phyloP scores from a whole-genome alignment of 2,329 filamentous ascomycete species.

The Grosmannia huntii region DNA sequence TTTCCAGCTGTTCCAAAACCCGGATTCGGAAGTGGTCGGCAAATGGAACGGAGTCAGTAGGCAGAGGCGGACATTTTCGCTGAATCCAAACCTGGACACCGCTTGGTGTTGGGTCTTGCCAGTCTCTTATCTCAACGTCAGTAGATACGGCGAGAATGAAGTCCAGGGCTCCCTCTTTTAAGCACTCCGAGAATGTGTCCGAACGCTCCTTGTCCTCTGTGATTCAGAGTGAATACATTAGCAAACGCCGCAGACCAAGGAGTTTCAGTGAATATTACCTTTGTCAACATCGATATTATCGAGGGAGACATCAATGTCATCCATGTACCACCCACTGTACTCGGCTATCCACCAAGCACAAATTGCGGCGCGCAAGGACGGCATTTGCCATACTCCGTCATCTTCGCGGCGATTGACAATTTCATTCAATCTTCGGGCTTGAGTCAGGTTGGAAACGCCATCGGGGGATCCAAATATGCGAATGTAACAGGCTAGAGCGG shows the following conservation, averaged over 20 bases:
- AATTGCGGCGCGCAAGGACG: slow-evolving; percentile 66
- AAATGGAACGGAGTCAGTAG: slow-evolving; percentile 55
- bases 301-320: slow-evolving; percentile 49
- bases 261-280: slow-evolving; percentile 20
- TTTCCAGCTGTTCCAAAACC: slow-evolving; percentile 71
- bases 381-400: slow-evolving; percentile 56
- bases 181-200: slow-evolving; percentile 58
- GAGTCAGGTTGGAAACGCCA: slow-evolving; percentile 50
- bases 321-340: slow-evolving; percentile 81
- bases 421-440: slow-evolving; percentile 58
- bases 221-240: neutral
- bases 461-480: slow-evolving; percentile 68
- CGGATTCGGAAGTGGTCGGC: slow-evolving; percentile 58
- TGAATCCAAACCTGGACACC: slow-evolving; percentile 75
- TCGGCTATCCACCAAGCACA: slow-evolving; percentile 83
- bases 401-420: slow-evolving; percentile 55
- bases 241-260: neutral
- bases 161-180: slow-evolving; percentile 85
- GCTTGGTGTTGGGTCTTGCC: slow-evolving; percentile 76
- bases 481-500: slow-evolving; percentile 64
- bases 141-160: slow-evolving; percentile 78
- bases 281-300: slow-evolving; percentile 51
- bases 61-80: slow-evolving; percentile 60
- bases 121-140: slow-evolving; percentile 67
- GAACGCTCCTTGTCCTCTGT: slow-evolving; percentile 57